These are phyloP conservation scores for Spinacia oleracea DNA, from an alignment of 179 eudicot genomes.

Conservation along the genomic window DNA sequence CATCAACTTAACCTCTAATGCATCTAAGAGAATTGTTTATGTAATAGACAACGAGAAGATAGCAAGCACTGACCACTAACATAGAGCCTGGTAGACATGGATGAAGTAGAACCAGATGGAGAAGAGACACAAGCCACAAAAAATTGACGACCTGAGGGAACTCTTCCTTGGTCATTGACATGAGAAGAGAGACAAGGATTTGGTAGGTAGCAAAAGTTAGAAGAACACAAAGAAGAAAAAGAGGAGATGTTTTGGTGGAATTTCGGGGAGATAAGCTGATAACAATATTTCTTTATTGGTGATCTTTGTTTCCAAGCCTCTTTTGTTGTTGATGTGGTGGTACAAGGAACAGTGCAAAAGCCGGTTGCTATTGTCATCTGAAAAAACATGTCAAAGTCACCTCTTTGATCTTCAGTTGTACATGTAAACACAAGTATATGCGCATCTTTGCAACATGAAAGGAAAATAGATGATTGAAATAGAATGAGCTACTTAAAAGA, in stretches of 20 bases:
- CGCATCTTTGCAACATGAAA: not conserved
- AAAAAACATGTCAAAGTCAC: conserved; percentile 11
- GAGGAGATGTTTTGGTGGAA: conserved; percentile 15
- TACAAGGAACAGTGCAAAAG: conserved; percentile 17
- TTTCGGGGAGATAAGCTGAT: conserved; percentile 12
- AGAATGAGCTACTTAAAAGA: not conserved
- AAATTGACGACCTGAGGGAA: not conserved
- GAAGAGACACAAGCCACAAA: conserved; percentile 29
- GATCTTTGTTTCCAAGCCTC: conserved; percentile 12
- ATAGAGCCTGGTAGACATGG: conserved; percentile 29
- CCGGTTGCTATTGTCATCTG: conserved; percentile 25
- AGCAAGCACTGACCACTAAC: conserved; percentile 34
- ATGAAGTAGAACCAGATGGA: conserved; percentile 12
- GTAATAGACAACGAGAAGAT: not conserved
- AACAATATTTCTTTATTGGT: not conserved
- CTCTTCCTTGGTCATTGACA: conserved; percentile 8
- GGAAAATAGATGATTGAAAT: not conserved
- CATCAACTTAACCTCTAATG: not conserved
- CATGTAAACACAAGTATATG: not conserved
- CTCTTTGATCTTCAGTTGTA: not conserved
- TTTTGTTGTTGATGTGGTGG: conserved; percentile 11
- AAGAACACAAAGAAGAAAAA: conserved; percentile 10
- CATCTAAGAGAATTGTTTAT: not conserved
- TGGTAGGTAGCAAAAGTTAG: not conserved
- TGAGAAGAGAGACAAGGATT: conserved; percentile 8